Base-by-base conservation (phyloP, 805 yeast genomes). In the Starmerella floris region DNA sequence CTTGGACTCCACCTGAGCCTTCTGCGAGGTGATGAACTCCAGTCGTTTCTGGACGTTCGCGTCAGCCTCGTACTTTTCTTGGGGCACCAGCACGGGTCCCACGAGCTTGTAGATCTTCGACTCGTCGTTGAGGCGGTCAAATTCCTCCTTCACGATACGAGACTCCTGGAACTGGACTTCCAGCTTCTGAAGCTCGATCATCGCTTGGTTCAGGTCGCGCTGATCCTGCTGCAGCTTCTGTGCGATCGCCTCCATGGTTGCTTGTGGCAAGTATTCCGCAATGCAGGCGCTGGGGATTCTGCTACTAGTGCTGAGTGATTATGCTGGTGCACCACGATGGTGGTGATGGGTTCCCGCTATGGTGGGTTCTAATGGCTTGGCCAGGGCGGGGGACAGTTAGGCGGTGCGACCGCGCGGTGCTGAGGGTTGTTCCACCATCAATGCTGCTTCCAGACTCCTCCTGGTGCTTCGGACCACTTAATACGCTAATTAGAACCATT, bases 81-180 rank as follows among this genome's bases (percentile, higher is more conserved):
- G 95, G 2, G 96, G 95, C 48, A 93, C 67, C 46, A 91, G 67
- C 3, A 88, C 85, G 5, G 95, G 94, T 1, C 98, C 98, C 22
- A 88, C 81, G 50, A 87, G 69, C 62, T 91, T 91, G 65, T 74
- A 91, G 22, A 91, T 76, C 53, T 81, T 82, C 15, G 93, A 70
- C 30, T 74, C 80, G 28, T 75, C 81, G 43, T 73, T 72, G 43
- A 82, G 64, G 35, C 63, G 53, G 23, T 71, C 73, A 54, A 91
- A 82, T 62, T 91, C 98, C 44, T 73, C 77, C 51, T 77, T 69
- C 15, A 91, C 98, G 39, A 91, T 87, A 54, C 77, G 77, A 61
- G 87, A 87, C 61, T 91, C 99, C 62, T 91, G 98, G 53, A 68
- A 74, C 63, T 91, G 99, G 1, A 96, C 83, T 58, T 91, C 99